phyloP scores from a whole-genome alignment of 2,329 filamentous ascomycete species.

The Aspergillus sp. region DNA sequence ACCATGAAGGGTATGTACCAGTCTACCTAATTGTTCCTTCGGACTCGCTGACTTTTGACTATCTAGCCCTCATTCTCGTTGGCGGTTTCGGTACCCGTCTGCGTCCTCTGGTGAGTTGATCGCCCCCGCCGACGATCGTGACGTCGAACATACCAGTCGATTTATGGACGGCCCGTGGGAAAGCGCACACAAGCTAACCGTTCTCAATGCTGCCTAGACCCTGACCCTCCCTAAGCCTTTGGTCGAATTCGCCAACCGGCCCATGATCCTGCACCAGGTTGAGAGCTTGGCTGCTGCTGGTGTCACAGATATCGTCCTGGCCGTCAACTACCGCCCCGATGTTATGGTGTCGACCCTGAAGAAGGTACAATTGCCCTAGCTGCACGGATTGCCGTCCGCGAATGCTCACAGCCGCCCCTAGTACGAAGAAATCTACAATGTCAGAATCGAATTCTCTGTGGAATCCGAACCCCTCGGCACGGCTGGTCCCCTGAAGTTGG shows the following conservation, averaged over 20 bases:
- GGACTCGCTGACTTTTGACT: slow-evolving; percentile 18
- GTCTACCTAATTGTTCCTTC: neutral
- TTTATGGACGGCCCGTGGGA: neutral
- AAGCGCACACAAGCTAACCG: slow-evolving; percentile 18
- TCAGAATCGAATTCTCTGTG: slow-evolving; percentile 96
- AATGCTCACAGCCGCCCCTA: slow-evolving; percentile 33
- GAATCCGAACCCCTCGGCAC: slow-evolving; percentile 95
- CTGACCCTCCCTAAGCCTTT: slow-evolving; percentile 95
- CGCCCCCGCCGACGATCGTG: slow-evolving; percentile 19
- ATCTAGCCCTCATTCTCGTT: slow-evolving; percentile 90
- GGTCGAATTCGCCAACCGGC: slow-evolving; percentile 98
- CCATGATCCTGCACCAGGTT: slow-evolving; percentile 98
- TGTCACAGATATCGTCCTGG: slow-evolving; percentile 95
- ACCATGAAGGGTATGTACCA: slow-evolving; percentile 21
- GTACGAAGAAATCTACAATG: slow-evolving; percentile 90
- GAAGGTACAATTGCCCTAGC: slow-evolving; percentile 62
- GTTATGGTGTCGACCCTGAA: slow-evolving; percentile 93
- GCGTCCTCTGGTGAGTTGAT: slow-evolving; percentile 76
- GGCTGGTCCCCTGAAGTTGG: slow-evolving; percentile 91
- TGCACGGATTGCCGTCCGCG: neutral
- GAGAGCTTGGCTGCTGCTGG: slow-evolving; percentile 90
- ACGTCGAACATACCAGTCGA: slow-evolving; percentile 10
- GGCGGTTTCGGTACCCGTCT: slow-evolving; percentile 98
- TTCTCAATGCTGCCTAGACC: slow-evolving; percentile 60
- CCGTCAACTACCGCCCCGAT: slow-evolving; percentile 98